Evolutionary conservation across 371 early-diverging fungal genomes (phyloP), one percentile per base, ranked within the genome.

Genomic region (Mucor saturninus): DNA sequence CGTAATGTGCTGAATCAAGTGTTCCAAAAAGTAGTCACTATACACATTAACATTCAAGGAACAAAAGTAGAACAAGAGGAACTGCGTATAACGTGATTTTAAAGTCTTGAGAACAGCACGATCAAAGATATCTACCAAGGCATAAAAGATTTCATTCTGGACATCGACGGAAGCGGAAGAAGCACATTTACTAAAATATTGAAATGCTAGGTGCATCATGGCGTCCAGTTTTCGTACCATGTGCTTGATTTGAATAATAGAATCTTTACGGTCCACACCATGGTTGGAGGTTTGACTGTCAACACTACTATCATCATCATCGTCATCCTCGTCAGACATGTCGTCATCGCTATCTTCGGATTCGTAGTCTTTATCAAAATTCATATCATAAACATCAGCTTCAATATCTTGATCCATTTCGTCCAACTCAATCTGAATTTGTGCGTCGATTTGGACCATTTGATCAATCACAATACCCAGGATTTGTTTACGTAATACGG

Each of bases 41-140:
- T 89, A 95, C 0, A 65, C 61, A 54, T 76, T 67, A 9, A 79
- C 55, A 54, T 89, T 83, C 29, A 90, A 67, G 3, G 94, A 90
- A 50, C 90, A 86, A 48, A 86, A 78, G 74, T 94, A 94, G 67
- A 97, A 98, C 43, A 93, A 61, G 28, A 96, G 64, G 65, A 98
- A 98, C 70, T 98, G 98, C 1, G 93, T 91, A 78, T 93, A 94
- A 10, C 96, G 87, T 30, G 94, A 93, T 62, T 91, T 92, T 72
- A 93, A 87, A 0, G 97, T 98, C 10, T 91, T 91, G 48, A 98
- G 74, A 35, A 97, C 81, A 10, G 86, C 77, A 45, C 86, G 76
- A 59, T 93, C 92, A 71, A 98, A 98, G 29, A 94, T 84, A 31
- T 84, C 84, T 29, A 97, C 72, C 15, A 95, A 68, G 7, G 77